A percentile compares a stretch with the other conserved stretches of the same genome.
Evolutionary conservation across 1,284 basidiomycete species (phyloP).

Genomic region (Pseudomicrostroma phylloplanum): DNA sequence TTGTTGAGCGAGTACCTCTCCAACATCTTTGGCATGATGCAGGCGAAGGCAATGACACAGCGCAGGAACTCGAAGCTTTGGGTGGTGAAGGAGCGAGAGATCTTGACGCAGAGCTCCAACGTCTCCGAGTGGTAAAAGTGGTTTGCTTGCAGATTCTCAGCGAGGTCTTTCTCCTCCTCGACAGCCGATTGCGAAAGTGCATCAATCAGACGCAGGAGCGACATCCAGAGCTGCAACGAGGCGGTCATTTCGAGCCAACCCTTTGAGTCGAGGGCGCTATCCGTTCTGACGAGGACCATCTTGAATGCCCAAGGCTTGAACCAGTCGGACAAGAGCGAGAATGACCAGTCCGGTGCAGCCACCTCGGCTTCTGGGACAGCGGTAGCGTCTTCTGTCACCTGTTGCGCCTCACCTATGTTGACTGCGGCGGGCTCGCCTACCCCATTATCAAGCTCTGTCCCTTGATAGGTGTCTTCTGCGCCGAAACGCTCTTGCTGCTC

Average conservation of each 20-base stretch:
- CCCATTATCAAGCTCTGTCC: too few species aligned
- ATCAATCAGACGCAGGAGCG: slow-evolving; percentile 42
- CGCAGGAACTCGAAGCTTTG: slow-evolving; percentile 47
- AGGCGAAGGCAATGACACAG: slow-evolving; percentile 37
- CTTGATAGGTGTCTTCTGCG: too few species aligned
- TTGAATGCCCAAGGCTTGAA: slow-evolving; percentile 46
- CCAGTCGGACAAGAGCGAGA: slow-evolving; percentile 36
- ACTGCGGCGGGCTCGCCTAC: too few species aligned
- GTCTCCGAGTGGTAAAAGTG: slow-evolving; percentile 46
- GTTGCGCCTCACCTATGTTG: too few species aligned
- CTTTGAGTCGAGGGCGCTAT: slow-evolving; percentile 30
- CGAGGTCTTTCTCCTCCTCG: slow-evolving; percentile 29
- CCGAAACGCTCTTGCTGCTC: too few species aligned
- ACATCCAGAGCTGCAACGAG: slow-evolving; percentile 43
- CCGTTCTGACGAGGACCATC: slow-evolving; percentile 38
- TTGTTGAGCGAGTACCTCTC: slow-evolving; percentile 40
- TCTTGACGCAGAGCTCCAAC: slow-evolving; percentile 35
- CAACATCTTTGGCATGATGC: slow-evolving; percentile 44
- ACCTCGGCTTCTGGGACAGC: slow-evolving; percentile 4
- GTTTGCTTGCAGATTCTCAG: slow-evolving; percentile 41
- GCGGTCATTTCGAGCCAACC: slow-evolving; percentile 47
- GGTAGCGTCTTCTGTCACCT: neutral
- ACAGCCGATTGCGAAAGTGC: slow-evolving; percentile 33
- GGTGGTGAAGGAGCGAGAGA: slow-evolving; percentile 34
- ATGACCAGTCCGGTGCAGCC: slow-evolving; percentile 19